Conservation (phyloP, 129 eudicot genomes). For the Artemisia annua region DNA sequence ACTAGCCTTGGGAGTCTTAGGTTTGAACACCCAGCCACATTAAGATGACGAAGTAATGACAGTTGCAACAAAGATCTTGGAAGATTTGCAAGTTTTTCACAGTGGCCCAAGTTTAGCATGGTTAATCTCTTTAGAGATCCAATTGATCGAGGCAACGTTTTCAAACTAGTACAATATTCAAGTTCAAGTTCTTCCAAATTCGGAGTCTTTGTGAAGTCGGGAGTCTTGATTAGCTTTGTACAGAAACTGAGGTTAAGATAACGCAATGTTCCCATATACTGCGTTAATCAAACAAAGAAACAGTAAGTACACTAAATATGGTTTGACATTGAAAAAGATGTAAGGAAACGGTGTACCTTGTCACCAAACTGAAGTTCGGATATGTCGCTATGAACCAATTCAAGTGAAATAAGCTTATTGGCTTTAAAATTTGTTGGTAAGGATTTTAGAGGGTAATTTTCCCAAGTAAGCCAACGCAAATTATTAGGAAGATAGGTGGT, state of each 20-base stretch:
- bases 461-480: constrained; percentile 30
- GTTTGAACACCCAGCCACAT: constrained; percentile 25
- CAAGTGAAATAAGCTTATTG: constrained; percentile 26
- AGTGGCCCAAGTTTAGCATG: constrained; percentile 19
- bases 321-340: neutral
- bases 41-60: constrained; percentile 14
- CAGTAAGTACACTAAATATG: neutral
- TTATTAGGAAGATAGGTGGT: constrained; percentile 21
- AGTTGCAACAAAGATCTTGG: constrained; percentile 23
- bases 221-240: constrained; percentile 13
- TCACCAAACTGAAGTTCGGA: constrained; percentile 7
- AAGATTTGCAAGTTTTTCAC: constrained; percentile 18
- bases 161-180: constrained; percentile 20
- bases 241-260: constrained; percentile 41
- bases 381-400: constrained; percentile 12
- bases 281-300: constrained; percentile 6
- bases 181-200: constrained; percentile 22
- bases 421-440: constrained; percentile 22
- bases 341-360: constrained; percentile 16
- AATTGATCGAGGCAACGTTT: constrained; percentile 26
- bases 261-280: constrained; percentile 8
- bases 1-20: neutral
- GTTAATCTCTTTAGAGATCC: constrained; percentile 12
- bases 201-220: constrained; percentile 22
- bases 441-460: neutral